Evolutionary conservation across 2,329 filamentous ascomycete species (phyloP), one percentile per base, ranked within the genome.

Genomic region (Pyrenochaeta sp.): DNA sequence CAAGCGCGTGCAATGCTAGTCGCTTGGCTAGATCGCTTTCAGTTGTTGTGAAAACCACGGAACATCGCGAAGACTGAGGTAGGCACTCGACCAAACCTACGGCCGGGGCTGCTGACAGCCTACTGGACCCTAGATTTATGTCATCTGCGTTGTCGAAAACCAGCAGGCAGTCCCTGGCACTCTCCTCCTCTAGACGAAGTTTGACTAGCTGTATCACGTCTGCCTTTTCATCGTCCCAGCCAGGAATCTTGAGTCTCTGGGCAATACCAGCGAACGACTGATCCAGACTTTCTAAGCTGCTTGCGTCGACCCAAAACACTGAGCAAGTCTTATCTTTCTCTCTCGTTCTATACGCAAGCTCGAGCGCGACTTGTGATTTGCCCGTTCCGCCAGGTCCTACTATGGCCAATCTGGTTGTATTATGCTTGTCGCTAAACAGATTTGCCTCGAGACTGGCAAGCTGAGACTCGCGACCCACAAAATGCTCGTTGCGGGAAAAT

Each of bases 231-330:
- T n/a, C n/a, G n/a, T n/a, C n/a, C n/a, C n/a, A n/a, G n/a, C n/a
- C 47, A 36, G 47, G n/a, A 34, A 72, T 51, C 1, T 42, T 31
- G 10, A 76, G 58, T 52, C 63, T 55, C 26, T 52, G 60, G 2
- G 60, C 9, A 41, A 57, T 35, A 21, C 35, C 49, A 31, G 37
- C 29, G 41, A 51, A 59, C 11, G 72, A 72, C 39, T 73, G 66
- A 23, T 76, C 60, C 41, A 78, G 69, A 40, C 57, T 71, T 9
- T 65, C 68, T 11, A 52, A 44, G 44, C 69, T 74, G 17, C 66
- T 59, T 5, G 69, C 73, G 4, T 73, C 67, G 3, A 78, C 62
- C 76, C 73, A 79, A 47, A 79, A 71, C 35, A 80, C 55, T 0
- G 69, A 74, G 38, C 61, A 74, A 4, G 68, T 63, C 2, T 65